Percentiles rank a stretch among this genome's conserved stretches.
These are phyloP conservation scores for Hyphodiscus hymeniophilus DNA, from an alignment of 495 filamentous ascomycete genomes.

Conservation along the genomic window DNA sequence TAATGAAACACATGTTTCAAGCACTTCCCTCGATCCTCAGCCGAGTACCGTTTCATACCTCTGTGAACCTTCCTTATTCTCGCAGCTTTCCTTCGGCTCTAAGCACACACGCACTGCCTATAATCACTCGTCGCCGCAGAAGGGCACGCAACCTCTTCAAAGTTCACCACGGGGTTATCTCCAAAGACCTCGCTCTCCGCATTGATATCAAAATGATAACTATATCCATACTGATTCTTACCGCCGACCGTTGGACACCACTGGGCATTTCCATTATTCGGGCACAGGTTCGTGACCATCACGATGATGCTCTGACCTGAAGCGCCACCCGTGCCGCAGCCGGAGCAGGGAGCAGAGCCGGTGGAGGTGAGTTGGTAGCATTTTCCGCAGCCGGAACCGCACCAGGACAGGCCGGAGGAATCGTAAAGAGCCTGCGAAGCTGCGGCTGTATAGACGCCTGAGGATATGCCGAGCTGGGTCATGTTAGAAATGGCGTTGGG, in stretches of 20 bases:
- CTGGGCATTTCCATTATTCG: slow-evolving; percentile 30
- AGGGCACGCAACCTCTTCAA: slow-evolving; percentile 29
- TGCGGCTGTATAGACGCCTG: slow-evolving; percentile 26
- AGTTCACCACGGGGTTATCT: slow-evolving; percentile 32
- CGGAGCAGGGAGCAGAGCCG: slow-evolving; percentile 24
- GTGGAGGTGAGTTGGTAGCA: slow-evolving; percentile 35
- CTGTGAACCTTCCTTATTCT: background rate
- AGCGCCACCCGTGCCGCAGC: slow-evolving; percentile 27
- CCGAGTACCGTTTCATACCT: too few relatives aligned
- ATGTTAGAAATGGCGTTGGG: background rate
- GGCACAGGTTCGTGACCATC: slow-evolving; percentile 35
- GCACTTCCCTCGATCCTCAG: too few relatives aligned
- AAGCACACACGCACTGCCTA: slow-evolving; percentile 2
- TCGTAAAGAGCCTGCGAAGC: slow-evolving; percentile 28
- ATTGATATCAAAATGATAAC: slow-evolving; percentile 37
- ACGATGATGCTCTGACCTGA: slow-evolving; percentile 31
- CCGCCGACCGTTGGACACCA: slow-evolving; percentile 29
- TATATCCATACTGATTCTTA: slow-evolving; percentile 32
- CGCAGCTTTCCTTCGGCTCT: background rate
- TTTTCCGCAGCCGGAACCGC: slow-evolving; percentile 31
- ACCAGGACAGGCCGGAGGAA: slow-evolving; percentile 23
- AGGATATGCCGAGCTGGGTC: slow-evolving; percentile 1
- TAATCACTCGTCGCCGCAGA: slow-evolving; percentile 12
- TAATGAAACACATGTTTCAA: too few relatives aligned
- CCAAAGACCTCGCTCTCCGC: slow-evolving; percentile 28